These are phyloP conservation scores for Colletotrichum paranaense DNA, from an alignment of 2,329 filamentous ascomycete species.

Conservation along the genomic window DNA sequence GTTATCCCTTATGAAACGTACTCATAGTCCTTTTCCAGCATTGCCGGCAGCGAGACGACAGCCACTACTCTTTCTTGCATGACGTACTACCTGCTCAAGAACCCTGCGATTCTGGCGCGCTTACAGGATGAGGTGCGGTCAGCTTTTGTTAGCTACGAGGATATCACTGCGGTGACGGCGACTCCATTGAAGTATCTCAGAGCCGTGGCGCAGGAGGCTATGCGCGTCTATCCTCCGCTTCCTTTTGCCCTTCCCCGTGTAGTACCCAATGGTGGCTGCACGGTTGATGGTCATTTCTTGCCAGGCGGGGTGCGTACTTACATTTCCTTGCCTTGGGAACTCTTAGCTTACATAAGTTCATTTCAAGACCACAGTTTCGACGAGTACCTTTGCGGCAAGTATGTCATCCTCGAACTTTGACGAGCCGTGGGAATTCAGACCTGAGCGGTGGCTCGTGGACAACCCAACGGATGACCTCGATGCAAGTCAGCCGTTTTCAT, in stretches of 20 bases:
- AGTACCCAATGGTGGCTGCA: not conserved
- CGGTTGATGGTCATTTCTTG: not conserved
- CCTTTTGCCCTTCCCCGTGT: not conserved
- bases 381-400: not conserved
- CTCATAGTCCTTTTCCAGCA: not conserved
- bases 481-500: slow-evolving; percentile 12
- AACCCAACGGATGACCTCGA: not conserved
- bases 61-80: not conserved
- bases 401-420: not conserved
- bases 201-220: not conserved
- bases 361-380: not conserved
- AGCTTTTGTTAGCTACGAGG: not conserved
- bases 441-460: not conserved
- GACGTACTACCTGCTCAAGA: not conserved
- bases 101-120: not conserved
- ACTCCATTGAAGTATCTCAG: not conserved
- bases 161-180: not conserved
- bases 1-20: not conserved
- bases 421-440: not conserved
- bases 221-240: not conserved
- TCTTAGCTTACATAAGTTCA: too few species aligned
- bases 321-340: too few species aligned
- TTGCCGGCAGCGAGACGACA: not conserved
- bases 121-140: not conserved
- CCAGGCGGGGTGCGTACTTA: not conserved